phyloP scores from a whole-genome alignment of 73 alveolate genomes.

The Paraurostyla sp. region DNA sequence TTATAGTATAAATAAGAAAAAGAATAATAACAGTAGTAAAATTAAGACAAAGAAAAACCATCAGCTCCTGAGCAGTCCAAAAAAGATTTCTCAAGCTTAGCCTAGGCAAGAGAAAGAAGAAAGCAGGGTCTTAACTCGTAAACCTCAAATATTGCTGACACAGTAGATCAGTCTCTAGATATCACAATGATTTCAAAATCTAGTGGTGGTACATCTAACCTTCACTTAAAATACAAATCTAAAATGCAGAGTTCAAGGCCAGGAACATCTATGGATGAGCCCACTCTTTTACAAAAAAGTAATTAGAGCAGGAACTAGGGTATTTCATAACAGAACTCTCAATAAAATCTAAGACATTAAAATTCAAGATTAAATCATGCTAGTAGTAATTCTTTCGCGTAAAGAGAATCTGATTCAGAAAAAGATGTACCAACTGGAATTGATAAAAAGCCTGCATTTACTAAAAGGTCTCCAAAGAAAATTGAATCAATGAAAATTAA shows the following conservation, averaged over 20 bases:
- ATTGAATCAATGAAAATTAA: not conserved
- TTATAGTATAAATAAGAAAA: not conserved
- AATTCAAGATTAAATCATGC: not conserved
- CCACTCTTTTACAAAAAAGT: not conserved
- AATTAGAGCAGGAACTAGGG: not conserved
- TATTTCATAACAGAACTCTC: not conserved
- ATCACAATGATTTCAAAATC: not conserved
- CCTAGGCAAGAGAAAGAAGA: constrained; percentile 33
- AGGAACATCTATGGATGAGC: not conserved
- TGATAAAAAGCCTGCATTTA: not conserved
- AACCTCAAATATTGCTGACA: no score
- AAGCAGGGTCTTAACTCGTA: not conserved
- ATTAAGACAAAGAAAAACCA: not conserved
- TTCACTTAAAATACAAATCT: constrained; percentile 37
- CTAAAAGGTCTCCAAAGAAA: constrained; percentile 19
- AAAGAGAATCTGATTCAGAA: not conserved
- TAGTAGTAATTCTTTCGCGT: not conserved
- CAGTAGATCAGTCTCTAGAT: not conserved
- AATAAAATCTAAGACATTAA: no score
- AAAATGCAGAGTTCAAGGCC: constrained; percentile 22
- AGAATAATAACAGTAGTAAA: not conserved
- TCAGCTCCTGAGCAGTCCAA: not conserved
- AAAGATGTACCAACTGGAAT: not conserved
- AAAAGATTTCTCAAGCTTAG: not conserved
- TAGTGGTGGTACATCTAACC: constrained; percentile 35